Percentiles rank a stretch among this genome's conserved stretches.
These are phyloP conservation scores for Saccharomycopsis sp. DNA, from an alignment of 805 yeast genomes.

Conservation along the genomic window DNA sequence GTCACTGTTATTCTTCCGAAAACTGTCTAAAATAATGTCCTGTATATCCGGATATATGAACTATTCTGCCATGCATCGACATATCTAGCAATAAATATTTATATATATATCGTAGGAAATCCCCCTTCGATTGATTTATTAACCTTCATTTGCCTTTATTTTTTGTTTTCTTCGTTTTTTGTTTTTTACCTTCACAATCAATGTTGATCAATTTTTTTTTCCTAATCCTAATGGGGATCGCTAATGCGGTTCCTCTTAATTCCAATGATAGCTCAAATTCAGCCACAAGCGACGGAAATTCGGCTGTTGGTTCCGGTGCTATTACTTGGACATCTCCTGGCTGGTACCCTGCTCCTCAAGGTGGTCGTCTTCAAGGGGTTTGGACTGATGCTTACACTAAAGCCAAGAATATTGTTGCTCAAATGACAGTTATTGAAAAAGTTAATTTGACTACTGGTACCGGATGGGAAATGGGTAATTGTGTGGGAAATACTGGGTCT, in stretches of 20 bases:
- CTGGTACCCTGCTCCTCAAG: constrained; percentile 24
- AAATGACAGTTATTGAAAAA: constrained; percentile 50
- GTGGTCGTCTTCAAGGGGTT: constrained; percentile 41
- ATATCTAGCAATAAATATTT: too few species aligned
- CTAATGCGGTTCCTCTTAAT: background rate
- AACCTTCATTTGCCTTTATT: too few species aligned
- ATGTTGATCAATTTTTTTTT: background rate
- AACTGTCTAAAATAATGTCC: too few species aligned
- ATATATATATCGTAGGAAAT: too few species aligned
- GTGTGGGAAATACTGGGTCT: constrained; percentile 54
- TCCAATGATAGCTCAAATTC: background rate
- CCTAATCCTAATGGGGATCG: background rate
- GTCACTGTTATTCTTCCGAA: too few species aligned
- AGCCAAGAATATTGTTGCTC: constrained; percentile 48
- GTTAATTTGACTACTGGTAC: constrained; percentile 58
- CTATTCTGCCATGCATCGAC: too few species aligned
- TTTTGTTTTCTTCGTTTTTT: too few species aligned
- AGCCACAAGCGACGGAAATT: background rate
- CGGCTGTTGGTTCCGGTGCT: too few species aligned
- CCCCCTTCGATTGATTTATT: too few species aligned
- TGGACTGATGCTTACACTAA: constrained; percentile 56
- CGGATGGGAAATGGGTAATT: constrained; percentile 56
- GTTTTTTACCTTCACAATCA: background rate
- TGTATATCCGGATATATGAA: too few species aligned
- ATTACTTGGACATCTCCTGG: constrained; percentile 1